Percentiles rank a stretch among this genome's conserved stretches.
Conservation (phyloP, 2,329 filamentous ascomycete species). For the Verticillium longisporum region DNA sequence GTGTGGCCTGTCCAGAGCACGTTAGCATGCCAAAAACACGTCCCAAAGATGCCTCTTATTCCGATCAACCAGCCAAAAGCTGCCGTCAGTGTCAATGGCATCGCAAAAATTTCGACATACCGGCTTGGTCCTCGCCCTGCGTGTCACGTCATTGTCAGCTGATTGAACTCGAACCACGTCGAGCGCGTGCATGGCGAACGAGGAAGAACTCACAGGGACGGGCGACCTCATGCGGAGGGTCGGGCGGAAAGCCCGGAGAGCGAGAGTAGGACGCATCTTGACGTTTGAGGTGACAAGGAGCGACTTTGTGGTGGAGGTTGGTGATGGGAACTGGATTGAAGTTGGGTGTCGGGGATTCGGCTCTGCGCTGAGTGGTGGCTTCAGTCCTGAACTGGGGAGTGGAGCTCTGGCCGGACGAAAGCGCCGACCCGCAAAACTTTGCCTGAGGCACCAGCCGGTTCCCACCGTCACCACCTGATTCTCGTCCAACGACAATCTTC, state of each 20-base stretch:
- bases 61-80: background rate
- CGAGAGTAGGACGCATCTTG: constrained; percentile 59
- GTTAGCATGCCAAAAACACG: background rate
- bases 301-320: background rate
- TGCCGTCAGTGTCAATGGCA: constrained; percentile 9
- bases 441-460: constrained; percentile 25
- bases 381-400: background rate
- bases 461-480: constrained; percentile 30
- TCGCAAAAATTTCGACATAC: constrained; percentile 39
- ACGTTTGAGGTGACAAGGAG: background rate
- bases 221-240: constrained; percentile 62
- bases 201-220: constrained; percentile 57
- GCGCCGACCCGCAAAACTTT: background rate
- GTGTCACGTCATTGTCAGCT: constrained; percentile 24
- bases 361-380: constrained; percentile 17
- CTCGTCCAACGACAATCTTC: constrained; percentile 15
- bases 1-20: constrained; percentile 68
- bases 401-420: background rate
- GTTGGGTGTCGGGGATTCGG: constrained; percentile 10
- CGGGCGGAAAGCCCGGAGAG: constrained; percentile 61
- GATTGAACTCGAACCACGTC: constrained; percentile 12
- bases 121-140: constrained; percentile 61
- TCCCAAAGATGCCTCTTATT: background rate
- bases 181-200: constrained; percentile 2
- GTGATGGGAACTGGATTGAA: constrained; percentile 13